Base-by-base conservation (phyloP, 2,329 filamentous ascomycete species). In the Pseudogymnoascus sp. region DNA sequence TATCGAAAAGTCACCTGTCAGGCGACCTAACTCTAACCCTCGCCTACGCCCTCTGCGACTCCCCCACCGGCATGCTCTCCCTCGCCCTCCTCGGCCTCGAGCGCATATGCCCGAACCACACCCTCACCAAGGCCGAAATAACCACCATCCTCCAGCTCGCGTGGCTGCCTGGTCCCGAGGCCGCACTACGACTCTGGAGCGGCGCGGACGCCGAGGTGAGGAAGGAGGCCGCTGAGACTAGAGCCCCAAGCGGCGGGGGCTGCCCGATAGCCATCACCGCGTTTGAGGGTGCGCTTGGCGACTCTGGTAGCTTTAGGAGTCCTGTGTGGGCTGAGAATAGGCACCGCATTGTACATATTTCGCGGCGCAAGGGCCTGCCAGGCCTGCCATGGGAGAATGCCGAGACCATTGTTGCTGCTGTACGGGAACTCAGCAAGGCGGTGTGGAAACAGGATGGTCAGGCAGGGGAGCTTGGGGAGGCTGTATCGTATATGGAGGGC, bases 161-260 rank as follows among this genome's bases (percentile, higher is more conserved):
- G 21, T 89, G 86, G 87, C 73, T 89, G 0, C 86, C 86, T 0
- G 86, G 86, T 0, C 85, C 85, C 0, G 86, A 89, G 69, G 80
- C 80, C 1, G 80, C 80, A 2, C 73, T 87, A 67, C 76, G 85
- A 26, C 87, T 81, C 63, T 84, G 80, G 81, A 77, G 81, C 16
- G 62, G 65, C 26, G 70, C 68, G 2, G 56, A 65, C 13, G 61
- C 59, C 8, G 71, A 73, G 33, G 62, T 38, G 35, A 59, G 62
- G 37, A 10, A 31, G 21, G 10, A 60, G 40, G 50, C 50, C 3
- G 29, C 50, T 56, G 50, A 56, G 50, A 31, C 16, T 16, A 16
- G 2, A 8, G 50, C 50, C 4, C 50, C 50, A 10, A 62, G 59
- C 33, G 59, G 21, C 1, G 59, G 59, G 1, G 59, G 59, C 0